These are phyloP conservation scores for Cladorrhinum sp. DNA, from an alignment of 2,329 filamentous ascomycete species.

Conservation along the genomic window DNA sequence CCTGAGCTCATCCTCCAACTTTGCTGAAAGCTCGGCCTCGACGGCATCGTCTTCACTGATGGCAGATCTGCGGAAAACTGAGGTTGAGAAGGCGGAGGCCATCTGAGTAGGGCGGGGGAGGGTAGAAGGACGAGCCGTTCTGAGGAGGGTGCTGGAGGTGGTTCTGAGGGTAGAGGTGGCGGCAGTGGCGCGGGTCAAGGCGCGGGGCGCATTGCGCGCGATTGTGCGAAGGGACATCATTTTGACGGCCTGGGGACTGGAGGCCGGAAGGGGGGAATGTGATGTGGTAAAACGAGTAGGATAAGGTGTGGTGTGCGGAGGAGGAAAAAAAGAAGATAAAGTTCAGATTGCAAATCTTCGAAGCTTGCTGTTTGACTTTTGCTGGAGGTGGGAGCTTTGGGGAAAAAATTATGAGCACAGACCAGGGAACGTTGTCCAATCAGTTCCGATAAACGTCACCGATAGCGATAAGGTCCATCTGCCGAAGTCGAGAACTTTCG, in stretches of 20 bases:
- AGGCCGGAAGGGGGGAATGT: no score
- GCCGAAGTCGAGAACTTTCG: conserved; percentile 1
- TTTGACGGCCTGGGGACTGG: conserved; percentile 31
- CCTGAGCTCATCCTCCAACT: conserved; percentile 79
- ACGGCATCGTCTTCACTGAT: conserved; percentile 42
- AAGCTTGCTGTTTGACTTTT: neutral
- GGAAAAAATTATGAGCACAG: conserved; percentile 8
- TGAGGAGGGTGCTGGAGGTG: conserved; percentile 49
- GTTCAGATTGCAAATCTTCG: neutral
- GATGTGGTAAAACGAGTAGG: neutral
- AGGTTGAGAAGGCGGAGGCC: conserved; percentile 51
- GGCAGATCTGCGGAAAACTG: conserved; percentile 41
- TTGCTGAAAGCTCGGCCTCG: conserved; percentile 78
- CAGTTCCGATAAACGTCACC: conserved; percentile 3
- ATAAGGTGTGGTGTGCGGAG: neutral
- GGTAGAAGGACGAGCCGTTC: conserved; percentile 41
- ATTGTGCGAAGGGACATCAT: conserved; percentile 70
- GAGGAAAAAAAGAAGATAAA: neutral
- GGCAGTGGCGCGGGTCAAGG: conserved; percentile 55
- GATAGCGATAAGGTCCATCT: conserved; percentile 6
- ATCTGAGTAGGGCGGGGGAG: conserved; percentile 37
- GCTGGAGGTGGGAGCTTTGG: conserved; percentile 5
- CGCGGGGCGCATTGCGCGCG: conserved; percentile 65
- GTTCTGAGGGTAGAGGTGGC: conserved; percentile 47
- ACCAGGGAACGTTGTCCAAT: conserved; percentile 8